Evolutionary conservation across 257 asterid genomes (phyloP), one percentile per base, ranked within the genome.

Genomic region (Paulownia fortunei): DNA sequence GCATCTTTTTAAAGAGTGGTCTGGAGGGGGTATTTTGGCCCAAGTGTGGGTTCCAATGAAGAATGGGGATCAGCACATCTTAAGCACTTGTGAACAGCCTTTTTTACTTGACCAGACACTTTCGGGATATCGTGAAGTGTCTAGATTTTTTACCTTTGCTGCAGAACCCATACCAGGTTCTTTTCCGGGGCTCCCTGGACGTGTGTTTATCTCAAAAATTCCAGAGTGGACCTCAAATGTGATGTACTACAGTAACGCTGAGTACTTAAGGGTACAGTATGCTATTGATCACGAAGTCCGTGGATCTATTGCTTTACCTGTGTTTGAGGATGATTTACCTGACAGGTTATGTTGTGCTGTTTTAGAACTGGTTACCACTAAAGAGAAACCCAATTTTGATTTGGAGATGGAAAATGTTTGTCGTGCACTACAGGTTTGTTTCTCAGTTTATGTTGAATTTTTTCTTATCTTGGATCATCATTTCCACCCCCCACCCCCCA

Each of bases 181-280:
- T 18, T 60, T 82, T 76, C 84, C 73, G 0, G 95, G 97, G 68
- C 94, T 94, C 76, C 97, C 98, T 21, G 98, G 97, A 19, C 93
- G 97, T 19, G 98, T 94, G 23, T 92, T 90, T 77, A 69, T 82
- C 36, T 90, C 97, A 16, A 87, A 86, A 74, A 70, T 90, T 36
- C 97, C 97, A 1, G 98, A 92, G 77, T 92, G 98, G 98, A 92
- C 98, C 1, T 89, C 97, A 54, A 88, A 88, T 67, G 88, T 94
- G 58, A 15, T 51, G 77, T 92, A 82, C 79, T 92, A 94, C 54
- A 87, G 68, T 41, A 72, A 85, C 78, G 84, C 81, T 16, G 98
- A 94, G 82, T 94, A 85, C 78, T 60, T 89, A 46, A 86, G 97
- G 69, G 81, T 89, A 8, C 82, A 81, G 2, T 81, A 92, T 52